phyloP scores from a whole-genome alignment of 2,329 filamentous ascomycete genomes.

The Pleoardoris graminearum region DNA sequence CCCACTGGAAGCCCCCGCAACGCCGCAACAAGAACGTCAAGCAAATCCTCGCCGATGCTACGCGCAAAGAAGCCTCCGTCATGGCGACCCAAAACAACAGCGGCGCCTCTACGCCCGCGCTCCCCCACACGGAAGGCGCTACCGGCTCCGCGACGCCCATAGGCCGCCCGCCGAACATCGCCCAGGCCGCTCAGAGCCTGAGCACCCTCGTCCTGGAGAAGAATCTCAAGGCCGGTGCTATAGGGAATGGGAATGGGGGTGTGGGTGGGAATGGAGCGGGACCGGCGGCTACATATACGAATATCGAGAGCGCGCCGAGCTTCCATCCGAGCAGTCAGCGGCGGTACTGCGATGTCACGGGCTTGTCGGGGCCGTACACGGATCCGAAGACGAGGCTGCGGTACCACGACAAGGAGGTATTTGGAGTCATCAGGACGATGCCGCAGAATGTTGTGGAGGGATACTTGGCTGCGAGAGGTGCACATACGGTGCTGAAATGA shows the following conservation, averaged over 20 bases:
- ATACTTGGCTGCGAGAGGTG: slow-evolving; percentile 86
- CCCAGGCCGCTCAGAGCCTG: slow-evolving; percentile 84
- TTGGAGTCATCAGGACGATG: slow-evolving; percentile 76
- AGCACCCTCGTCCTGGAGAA: slow-evolving; percentile 89
- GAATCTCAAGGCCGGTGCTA: slow-evolving; percentile 54
- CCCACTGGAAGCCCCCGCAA: slow-evolving; percentile 86
- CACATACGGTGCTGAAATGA: slow-evolving; percentile 92
- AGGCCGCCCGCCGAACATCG: slow-evolving; percentile 67
- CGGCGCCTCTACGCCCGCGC: slow-evolving; percentile 69
- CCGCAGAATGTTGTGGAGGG: slow-evolving; percentile 83
- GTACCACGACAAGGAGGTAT: slow-evolving; percentile 93
- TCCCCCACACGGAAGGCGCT: slow-evolving; percentile 38
- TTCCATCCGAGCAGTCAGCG: slow-evolving; percentile 75
- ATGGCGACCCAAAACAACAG: slow-evolving; percentile 82
- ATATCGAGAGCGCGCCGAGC: slow-evolving; percentile 92
- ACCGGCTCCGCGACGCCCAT: slow-evolving; percentile 50
- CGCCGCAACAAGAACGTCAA: slow-evolving; percentile 99
- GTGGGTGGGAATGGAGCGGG: slow-evolving; percentile 54
- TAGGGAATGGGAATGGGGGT: slow-evolving; percentile 29
- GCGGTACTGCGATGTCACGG: slow-evolving; percentile 95
- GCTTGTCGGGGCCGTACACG: slow-evolving; percentile 84
- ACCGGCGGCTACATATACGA: slow-evolving; percentile 83
- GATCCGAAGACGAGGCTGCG: slow-evolving; percentile 93
- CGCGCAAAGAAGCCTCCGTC: slow-evolving; percentile 85
- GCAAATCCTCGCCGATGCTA: slow-evolving; percentile 87